Evolutionary conservation across 2,329 filamentous ascomycete species (phyloP).

Genomic region (Lecanosticta acicola): DNA sequence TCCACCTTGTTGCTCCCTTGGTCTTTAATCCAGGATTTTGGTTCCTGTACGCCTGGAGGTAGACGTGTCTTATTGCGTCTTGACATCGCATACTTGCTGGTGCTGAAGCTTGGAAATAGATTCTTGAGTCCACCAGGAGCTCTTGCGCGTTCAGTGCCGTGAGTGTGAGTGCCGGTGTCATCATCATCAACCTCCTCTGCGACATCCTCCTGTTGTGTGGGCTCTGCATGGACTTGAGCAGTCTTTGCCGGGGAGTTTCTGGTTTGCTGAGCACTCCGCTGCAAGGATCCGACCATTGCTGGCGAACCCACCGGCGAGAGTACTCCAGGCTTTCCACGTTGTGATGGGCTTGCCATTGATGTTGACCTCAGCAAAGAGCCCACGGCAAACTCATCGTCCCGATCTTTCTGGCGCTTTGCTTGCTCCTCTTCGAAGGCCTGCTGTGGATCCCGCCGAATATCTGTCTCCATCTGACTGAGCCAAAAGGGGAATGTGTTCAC

Average conservation of each 20-base stretch:
- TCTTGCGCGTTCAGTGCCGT: conserved; percentile 28
- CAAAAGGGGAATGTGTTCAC: conserved; percentile 97
- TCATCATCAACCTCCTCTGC: conserved; percentile 46
- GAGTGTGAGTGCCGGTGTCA: conserved; percentile 39
- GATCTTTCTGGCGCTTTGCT: conserved; percentile 70
- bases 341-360: conserved; percentile 33
- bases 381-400: conserved; percentile 82
- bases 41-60: conserved; percentile 83
- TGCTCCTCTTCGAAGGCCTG: conserved; percentile 88
- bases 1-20: conserved; percentile 86
- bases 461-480: conserved; percentile 83
- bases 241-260: conserved; percentile 14
- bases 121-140: conserved; percentile 58
- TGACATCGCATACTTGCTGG: conserved; percentile 65
- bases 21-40: conserved; percentile 88
- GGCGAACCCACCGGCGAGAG: conserved; percentile 66
- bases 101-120: conserved; percentile 75
- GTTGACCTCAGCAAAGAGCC: conserved; percentile 70
- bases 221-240: conserved; percentile 15
- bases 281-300: conserved; percentile 6
- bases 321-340: conserved; percentile 50
- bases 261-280: conserved; percentile 10
- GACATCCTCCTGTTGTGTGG: conserved; percentile 30
- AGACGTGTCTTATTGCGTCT: conserved; percentile 51
- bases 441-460: conserved; percentile 90